These are phyloP conservation scores for Lachancea fermentati DNA, from an alignment of 805 yeast genomes.

Conservation along the genomic window DNA sequence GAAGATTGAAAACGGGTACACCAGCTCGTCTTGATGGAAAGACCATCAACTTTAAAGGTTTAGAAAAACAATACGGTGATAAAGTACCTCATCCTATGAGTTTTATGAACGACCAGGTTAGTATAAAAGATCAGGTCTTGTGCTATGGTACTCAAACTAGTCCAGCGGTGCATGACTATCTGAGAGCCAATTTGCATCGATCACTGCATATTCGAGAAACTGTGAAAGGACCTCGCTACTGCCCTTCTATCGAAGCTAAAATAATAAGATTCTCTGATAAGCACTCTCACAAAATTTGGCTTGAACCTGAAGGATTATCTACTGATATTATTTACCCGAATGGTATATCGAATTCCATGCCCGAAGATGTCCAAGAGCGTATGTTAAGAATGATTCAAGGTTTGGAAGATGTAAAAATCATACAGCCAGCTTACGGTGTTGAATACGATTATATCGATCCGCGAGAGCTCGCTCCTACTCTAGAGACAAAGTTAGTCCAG, in stretches of 20 bases:
- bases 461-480: slow-evolving; percentile 65
- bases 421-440: slow-evolving; percentile 98
- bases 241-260: slow-evolving; percentile 94
- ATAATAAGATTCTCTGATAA: slow-evolving; percentile 75
- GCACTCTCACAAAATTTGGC: slow-evolving; percentile 77
- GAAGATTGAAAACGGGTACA: slow-evolving; percentile 93
- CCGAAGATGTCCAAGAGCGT: slow-evolving; percentile 78
- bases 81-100: slow-evolving; percentile 87
- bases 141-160: slow-evolving; percentile 83
- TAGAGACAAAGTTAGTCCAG: slow-evolving; percentile 73
- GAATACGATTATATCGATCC: slow-evolving; percentile 97
- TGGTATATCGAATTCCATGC: slow-evolving; percentile 95
- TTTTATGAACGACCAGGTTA: slow-evolving; percentile 64
- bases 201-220: slow-evolving; percentile 90
- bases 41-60: slow-evolving; percentile 60
- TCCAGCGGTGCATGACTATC: slow-evolving; percentile 60
- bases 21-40: slow-evolving; percentile 81
- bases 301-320: slow-evolving; percentile 93
- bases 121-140: slow-evolving; percentile 51
- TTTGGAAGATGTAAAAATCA: slow-evolving; percentile 77
- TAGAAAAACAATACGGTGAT: slow-evolving; percentile 75
- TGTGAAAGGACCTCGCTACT: slow-evolving; percentile 93
- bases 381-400: slow-evolving; percentile 81
- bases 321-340: slow-evolving; percentile 90
- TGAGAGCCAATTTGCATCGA: slow-evolving; percentile 65